Conservation (phyloP, 2,329 filamentous ascomycete genomes). For the Verticillium isaacii region DNA sequence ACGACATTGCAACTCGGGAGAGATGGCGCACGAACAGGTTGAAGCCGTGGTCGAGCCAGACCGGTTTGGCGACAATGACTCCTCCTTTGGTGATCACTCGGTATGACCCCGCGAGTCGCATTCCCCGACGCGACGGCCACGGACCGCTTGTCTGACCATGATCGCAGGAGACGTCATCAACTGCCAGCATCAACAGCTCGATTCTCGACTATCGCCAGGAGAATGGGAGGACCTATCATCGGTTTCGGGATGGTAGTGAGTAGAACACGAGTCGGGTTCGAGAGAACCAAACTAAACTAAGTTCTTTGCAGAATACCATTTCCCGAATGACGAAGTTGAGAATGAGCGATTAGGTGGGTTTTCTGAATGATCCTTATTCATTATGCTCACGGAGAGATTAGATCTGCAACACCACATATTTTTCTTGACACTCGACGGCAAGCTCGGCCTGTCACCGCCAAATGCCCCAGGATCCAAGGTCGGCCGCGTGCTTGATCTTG, state of each 20-base stretch:
- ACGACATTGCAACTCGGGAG: no score
- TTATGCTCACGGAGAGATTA: neutral
- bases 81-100: constrained; percentile 6
- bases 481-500: constrained; percentile 18
- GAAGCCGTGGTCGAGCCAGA: constrained; percentile 8
- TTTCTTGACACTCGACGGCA: constrained; percentile 33
- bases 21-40: no score
- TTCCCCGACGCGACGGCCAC: no score
- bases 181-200: constrained; percentile 26
- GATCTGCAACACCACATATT: constrained; percentile 53
- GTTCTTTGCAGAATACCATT: constrained; percentile 9
- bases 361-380: no score
- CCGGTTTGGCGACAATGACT: constrained; percentile 9
- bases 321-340: constrained; percentile 12
- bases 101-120: no score
- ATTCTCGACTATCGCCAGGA: constrained; percentile 15
- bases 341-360: constrained; percentile 10
- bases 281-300: neutral
- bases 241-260: constrained; percentile 16
- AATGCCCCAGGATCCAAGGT: constrained; percentile 11
- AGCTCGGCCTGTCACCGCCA: constrained; percentile 8
- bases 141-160: no score
- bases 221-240: constrained; percentile 13
- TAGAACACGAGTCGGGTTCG: neutral
- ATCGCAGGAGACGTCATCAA: constrained; percentile 13